phyloP scores from a whole-genome alignment of 352 stramenopile species.

The Phytophthora hybrid region DNA sequence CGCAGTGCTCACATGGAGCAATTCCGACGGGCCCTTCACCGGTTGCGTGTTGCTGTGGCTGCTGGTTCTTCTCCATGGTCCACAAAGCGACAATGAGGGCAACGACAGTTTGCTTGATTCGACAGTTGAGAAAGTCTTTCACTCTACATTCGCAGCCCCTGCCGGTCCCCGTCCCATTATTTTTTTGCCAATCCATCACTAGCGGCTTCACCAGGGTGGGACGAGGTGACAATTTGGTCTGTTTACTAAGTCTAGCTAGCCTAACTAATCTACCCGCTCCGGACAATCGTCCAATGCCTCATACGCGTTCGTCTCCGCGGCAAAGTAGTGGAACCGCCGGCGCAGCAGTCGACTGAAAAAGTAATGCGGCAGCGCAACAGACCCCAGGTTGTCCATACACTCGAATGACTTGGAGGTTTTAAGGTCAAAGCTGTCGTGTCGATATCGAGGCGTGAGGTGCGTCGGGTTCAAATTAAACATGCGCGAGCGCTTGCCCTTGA shows the following conservation, averaged over 20 bases:
- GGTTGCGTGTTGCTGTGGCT: too few relatives aligned
- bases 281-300: conserved; percentile 45
- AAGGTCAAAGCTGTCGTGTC: conserved; percentile 34
- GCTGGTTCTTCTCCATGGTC: background rate
- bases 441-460: conserved; percentile 44
- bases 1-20: conserved; percentile 36
- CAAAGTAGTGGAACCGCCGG: conserved; percentile 56
- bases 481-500: conserved; percentile 41
- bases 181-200: background rate
- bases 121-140: conserved; percentile 31
- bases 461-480: conserved; percentile 58
- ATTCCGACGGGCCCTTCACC: background rate
- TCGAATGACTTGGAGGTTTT: conserved; percentile 45
- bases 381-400: conserved; percentile 56
- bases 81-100: conserved; percentile 19
- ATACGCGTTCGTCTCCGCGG: conserved; percentile 51
- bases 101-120: conserved; percentile 3
- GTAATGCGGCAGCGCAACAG: conserved; percentile 38
- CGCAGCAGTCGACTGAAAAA: conserved; percentile 53
- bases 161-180: conserved; percentile 13
- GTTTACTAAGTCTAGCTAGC: conserved; percentile 19
- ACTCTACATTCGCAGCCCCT: conserved; percentile 17
- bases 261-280: conserved; percentile 31
- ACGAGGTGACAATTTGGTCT: conserved; percentile 12
- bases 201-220: conserved; percentile 3